Percentiles rank a stretch among this genome's conserved stretches.
These are phyloP conservation scores for Pseudozyma flocculosa DNA, from an alignment of 1,284 basidiomycete genomes.

Conservation along the genomic window DNA sequence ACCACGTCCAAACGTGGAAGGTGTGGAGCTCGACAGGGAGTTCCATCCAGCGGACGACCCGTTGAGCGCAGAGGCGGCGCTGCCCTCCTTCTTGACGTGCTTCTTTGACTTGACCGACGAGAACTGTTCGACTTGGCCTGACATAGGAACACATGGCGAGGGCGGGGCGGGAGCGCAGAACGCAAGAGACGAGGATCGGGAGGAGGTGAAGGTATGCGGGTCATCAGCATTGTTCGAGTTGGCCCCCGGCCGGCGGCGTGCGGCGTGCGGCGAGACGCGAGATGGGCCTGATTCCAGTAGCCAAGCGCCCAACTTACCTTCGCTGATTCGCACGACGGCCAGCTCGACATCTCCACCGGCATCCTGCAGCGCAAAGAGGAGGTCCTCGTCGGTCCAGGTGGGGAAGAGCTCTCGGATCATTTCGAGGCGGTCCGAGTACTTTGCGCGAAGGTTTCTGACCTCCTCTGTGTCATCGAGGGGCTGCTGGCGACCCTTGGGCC, in stretches of 20 bases:
- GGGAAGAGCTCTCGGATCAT: conserved; percentile 78
- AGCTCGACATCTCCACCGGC: conserved; percentile 72
- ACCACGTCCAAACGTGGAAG: conserved; percentile 16
- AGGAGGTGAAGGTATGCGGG: no score
- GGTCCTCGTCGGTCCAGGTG: conserved; percentile 75
- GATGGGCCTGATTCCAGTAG: no score
- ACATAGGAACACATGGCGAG: not conserved
- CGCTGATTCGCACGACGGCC: conserved; percentile 74
- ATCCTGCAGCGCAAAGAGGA: conserved; percentile 73
- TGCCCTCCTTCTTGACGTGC: conserved; percentile 54
- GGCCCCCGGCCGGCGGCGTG: no score
- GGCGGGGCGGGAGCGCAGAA: not conserved
- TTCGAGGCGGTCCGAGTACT: conserved; percentile 59
- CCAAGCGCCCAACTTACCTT: conserved; percentile 72
- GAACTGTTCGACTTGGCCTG: conserved; percentile 80
- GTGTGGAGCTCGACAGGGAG: conserved; percentile 8
- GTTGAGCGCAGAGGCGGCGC: conserved; percentile 8
- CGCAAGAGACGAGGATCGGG: no score
- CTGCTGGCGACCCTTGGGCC: conserved; percentile 33
- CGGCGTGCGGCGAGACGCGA: no score
- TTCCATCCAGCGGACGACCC: conserved; percentile 8
- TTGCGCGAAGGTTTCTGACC: conserved; percentile 48
- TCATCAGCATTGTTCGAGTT: no score
- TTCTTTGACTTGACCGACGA: conserved; percentile 83
- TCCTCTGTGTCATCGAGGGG: conserved; percentile 55